Evolutionary conservation across 225 moss, liverwort and hornwort genomes (phyloP).

Genomic region (Anthoceros angustus): DNA sequence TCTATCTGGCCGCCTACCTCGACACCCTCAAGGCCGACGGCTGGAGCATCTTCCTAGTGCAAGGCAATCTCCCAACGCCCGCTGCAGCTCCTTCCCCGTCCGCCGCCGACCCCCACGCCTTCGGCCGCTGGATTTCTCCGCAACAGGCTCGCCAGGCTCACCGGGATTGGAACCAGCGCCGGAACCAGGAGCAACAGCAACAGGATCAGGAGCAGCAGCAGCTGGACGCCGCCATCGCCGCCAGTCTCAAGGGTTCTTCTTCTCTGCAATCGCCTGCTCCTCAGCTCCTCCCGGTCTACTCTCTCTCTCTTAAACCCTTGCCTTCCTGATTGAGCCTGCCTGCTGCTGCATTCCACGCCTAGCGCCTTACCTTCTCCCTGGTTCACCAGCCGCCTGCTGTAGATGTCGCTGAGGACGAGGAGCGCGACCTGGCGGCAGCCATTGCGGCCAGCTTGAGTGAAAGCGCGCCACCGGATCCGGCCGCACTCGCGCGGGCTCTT

Average conservation of each 20-base stretch:
- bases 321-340: background rate
- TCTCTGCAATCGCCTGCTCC: no score
- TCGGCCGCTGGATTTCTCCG: conserved; percentile 40
- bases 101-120: conserved; percentile 20
- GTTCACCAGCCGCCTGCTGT: conserved; percentile 8
- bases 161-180: conserved; percentile 17
- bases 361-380: conserved; percentile 6
- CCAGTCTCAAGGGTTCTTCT: conserved; percentile 9
- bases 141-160: conserved; percentile 42
- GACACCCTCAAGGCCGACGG: conserved; percentile 42
- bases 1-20: conserved; percentile 51
- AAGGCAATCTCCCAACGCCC: conserved; percentile 24
- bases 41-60: conserved; percentile 54
- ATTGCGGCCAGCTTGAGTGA: conserved; percentile 34
- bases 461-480: conserved; percentile 27
- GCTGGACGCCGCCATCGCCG: conserved; percentile 38
- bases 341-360: conserved; percentile 10
- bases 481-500: conserved; percentile 35
- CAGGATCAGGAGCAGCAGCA: conserved; percentile 7
- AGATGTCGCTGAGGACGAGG: conserved; percentile 10
- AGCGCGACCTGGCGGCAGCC: conserved; percentile 26
- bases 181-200: conserved; percentile 18
- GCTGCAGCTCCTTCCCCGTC: conserved; percentile 17
- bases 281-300: background rate
- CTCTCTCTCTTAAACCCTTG: background rate